Conservation (phyloP, 805 yeast genomes). For the Saturnispora bothae region DNA sequence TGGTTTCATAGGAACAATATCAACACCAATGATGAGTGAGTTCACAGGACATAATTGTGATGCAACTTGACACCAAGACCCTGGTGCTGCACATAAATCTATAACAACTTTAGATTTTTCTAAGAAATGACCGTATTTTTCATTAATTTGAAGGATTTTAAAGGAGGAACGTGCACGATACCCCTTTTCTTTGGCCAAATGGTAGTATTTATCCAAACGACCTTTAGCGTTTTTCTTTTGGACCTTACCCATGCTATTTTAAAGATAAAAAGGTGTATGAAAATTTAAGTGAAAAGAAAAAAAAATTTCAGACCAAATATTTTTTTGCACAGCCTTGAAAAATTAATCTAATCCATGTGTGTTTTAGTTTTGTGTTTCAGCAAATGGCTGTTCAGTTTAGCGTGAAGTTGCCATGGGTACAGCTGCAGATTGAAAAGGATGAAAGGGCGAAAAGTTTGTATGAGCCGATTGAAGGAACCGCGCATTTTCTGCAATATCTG, state of each 20-base stretch:
- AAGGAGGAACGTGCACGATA: constrained; percentile 98
- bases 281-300: neutral
- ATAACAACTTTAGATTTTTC: constrained; percentile 93
- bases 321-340: constrained; percentile 4
- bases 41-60: constrained; percentile 85
- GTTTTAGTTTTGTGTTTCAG: too few relatives aligned
- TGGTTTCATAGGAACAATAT: constrained; percentile 95
- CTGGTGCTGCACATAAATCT: constrained; percentile 98
- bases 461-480: too few relatives aligned
- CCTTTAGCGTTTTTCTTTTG: constrained; percentile 96
- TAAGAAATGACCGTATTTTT: constrained; percentile 89
- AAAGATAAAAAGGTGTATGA: neutral
- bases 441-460: neutral
- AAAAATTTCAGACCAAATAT: constrained; percentile 2
- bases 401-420: neutral
- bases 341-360: too few relatives aligned
- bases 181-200: constrained; percentile 94
- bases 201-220: constrained; percentile 96
- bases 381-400: too few relatives aligned
- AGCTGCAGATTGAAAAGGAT: neutral
- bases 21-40: constrained; percentile 95
- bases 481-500: too few relatives aligned
- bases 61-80: constrained; percentile 99
- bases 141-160: constrained; percentile 89
- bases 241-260: constrained; percentile 44